Conservation (phyloP, 2,329 filamentous ascomycete genomes). For the Alternaria ventricosa region DNA sequence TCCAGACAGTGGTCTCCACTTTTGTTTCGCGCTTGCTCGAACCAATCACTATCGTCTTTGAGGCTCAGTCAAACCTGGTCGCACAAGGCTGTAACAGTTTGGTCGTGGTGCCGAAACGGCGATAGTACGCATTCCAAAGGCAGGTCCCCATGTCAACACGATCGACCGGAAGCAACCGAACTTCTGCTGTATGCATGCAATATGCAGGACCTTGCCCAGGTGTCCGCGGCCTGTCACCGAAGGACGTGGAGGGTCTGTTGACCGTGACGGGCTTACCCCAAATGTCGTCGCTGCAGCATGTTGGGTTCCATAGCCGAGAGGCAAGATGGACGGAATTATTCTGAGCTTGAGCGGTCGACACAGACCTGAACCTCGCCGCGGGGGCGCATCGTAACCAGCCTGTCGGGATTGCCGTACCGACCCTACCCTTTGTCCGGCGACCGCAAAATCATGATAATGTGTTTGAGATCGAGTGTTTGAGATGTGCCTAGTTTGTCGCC, state of each 20-base stretch:
- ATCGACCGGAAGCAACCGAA: constrained; percentile 45
- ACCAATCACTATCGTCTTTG: constrained; percentile 24
- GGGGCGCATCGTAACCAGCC: constrained; percentile 13
- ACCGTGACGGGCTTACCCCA: constrained; percentile 30
- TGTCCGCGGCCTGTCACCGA: constrained; percentile 18
- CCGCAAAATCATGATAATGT: background rate
- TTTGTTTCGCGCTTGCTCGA: constrained; percentile 20
- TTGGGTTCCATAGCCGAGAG: constrained; percentile 18
- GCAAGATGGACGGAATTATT: constrained; percentile 10
- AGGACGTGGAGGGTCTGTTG: constrained; percentile 17
- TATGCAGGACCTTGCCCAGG: constrained; percentile 20
- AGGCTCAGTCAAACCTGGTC: constrained; percentile 24
- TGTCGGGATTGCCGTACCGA: constrained; percentile 12
- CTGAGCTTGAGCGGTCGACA: constrained; percentile 15
- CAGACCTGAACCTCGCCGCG: constrained; percentile 13
- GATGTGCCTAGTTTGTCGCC: background rate
- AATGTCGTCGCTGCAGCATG: constrained; percentile 1
- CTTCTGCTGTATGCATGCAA: constrained; percentile 43
- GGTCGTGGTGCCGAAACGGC: constrained; percentile 28
- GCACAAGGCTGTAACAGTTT: constrained; percentile 35
- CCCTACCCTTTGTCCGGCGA: constrained; percentile 8
- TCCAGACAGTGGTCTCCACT: constrained; percentile 3
- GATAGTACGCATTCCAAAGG: constrained; percentile 38
- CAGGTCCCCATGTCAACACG: constrained; percentile 24
- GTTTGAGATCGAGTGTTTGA: constrained; percentile 7